These are phyloP conservation scores for Colletotrichum acutatum DNA, from an alignment of 2,329 filamentous ascomycete genomes.

Conservation along the genomic window DNA sequence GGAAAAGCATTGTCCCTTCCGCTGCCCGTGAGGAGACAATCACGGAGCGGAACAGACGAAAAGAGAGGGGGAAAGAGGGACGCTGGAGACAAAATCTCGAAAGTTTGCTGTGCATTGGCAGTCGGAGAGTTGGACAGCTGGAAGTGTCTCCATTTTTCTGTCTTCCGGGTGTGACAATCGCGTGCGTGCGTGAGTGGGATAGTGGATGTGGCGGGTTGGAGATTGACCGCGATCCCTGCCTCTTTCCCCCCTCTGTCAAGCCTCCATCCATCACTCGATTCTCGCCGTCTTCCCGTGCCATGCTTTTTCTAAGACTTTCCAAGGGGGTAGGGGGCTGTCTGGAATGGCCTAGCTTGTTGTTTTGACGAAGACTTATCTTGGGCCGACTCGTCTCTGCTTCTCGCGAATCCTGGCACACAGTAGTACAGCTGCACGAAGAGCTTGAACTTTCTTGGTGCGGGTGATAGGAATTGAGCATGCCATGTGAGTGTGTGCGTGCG, in stretches of 20 bases:
- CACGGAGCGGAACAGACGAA: neutral
- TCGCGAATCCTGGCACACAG: constrained; percentile 2
- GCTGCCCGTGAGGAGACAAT: constrained; percentile 4
- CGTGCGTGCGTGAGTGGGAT: constrained; percentile 17
- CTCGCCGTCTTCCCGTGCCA: neutral
- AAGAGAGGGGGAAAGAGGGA: neutral
- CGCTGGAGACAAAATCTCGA: neutral
- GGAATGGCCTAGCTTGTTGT: constrained; percentile 5
- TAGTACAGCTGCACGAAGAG: constrained; percentile 21
- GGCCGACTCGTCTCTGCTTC: neutral
- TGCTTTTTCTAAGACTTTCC: neutral
- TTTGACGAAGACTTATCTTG: constrained; percentile 12
- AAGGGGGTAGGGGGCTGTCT: neutral
- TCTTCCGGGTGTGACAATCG: constrained; percentile 14
- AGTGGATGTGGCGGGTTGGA: constrained; percentile 1
- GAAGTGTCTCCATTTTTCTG: constrained; percentile 11
- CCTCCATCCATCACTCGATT: neutral
- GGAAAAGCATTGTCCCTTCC: constrained; percentile 10
- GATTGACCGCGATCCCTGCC: constrained; percentile 14
- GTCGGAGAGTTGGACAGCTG: neutral
- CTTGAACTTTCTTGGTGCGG: neutral
- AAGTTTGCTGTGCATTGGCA: neutral
- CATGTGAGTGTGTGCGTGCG: neutral
- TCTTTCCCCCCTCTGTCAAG: neutral
- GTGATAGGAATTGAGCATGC: neutral